phyloP scores from a whole-genome alignment of 2,329 filamentous ascomycete species.

The Diaporthe destruens region DNA sequence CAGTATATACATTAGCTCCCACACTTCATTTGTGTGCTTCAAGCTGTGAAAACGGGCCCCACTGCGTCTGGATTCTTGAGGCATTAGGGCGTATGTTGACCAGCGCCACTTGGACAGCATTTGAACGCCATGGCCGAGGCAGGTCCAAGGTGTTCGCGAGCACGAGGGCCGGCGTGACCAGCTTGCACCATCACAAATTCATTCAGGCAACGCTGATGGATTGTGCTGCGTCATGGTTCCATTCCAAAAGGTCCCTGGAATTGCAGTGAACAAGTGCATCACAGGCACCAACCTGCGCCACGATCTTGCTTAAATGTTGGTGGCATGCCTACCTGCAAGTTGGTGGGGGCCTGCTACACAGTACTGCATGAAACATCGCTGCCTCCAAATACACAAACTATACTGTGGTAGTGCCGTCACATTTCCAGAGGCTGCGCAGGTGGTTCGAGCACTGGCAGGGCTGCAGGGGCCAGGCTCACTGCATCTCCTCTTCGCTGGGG shows the following conservation, averaged over 20 bases:
- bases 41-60: not conserved
- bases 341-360: constrained; percentile 1
- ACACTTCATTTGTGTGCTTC: not conserved
- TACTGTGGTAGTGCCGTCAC: not conserved
- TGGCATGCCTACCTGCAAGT: constrained; percentile 1
- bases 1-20: not conserved
- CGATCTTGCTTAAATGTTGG: constrained; percentile 14
- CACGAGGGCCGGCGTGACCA: not conserved
- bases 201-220: not conserved
- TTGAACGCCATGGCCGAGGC: not conserved
- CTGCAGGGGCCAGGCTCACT: not conserved
- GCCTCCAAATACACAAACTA: constrained; percentile 10
- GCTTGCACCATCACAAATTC: not conserved
- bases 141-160: not conserved
- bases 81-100: not conserved
- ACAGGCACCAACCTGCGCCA: constrained; percentile 28
- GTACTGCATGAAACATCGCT: constrained; percentile 24
- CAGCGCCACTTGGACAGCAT: not conserved
- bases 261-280: not conserved
- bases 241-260: not conserved
- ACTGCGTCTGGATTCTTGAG: not conserved
- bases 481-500: not conserved
- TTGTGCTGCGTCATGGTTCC: not conserved
- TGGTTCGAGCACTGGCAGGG: constrained; percentile 15
- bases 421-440: not conserved